Conservation (phyloP, 208 protist genomes). For the Kentomonas sorsogonicus region DNA sequence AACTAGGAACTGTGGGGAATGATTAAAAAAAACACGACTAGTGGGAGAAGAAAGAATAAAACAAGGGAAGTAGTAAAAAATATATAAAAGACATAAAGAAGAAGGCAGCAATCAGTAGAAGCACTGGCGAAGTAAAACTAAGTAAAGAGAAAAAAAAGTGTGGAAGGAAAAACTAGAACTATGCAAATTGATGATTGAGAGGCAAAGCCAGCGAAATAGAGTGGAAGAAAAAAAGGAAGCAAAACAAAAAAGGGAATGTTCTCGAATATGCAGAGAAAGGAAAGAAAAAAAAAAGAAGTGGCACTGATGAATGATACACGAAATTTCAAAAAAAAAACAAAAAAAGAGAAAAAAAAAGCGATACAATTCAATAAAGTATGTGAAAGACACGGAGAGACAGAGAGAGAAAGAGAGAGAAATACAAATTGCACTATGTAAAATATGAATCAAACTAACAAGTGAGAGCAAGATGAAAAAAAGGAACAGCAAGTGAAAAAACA, state of each 20-base stretch:
- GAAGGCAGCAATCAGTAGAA: background rate
- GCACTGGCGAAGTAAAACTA: background rate
- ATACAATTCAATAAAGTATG: background rate
- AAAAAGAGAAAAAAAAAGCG: slow-evolving; percentile 6
- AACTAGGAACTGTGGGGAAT: no score
- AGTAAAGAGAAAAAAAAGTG: background rate
- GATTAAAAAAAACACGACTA: no score
- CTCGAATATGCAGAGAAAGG: background rate
- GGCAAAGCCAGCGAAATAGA: background rate
- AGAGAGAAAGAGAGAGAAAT: no score
- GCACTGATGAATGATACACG: slow-evolving; percentile 3
- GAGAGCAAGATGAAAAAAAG: no score
- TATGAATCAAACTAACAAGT: no score
- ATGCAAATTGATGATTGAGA: background rate
- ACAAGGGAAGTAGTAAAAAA: background rate
- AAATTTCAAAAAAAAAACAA: background rate
- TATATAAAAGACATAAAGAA: background rate
- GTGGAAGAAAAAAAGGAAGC: background rate
- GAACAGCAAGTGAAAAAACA: no score
- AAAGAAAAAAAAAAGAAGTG: slow-evolving; percentile 19
- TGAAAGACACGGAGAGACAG: no score
- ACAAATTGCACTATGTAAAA: no score
- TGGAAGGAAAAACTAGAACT: no score
- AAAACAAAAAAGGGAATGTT: background rate
- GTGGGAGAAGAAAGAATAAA: no score